Conservation (phyloP, 805 yeast genomes). For the Lipomyces starkeyi region DNA sequence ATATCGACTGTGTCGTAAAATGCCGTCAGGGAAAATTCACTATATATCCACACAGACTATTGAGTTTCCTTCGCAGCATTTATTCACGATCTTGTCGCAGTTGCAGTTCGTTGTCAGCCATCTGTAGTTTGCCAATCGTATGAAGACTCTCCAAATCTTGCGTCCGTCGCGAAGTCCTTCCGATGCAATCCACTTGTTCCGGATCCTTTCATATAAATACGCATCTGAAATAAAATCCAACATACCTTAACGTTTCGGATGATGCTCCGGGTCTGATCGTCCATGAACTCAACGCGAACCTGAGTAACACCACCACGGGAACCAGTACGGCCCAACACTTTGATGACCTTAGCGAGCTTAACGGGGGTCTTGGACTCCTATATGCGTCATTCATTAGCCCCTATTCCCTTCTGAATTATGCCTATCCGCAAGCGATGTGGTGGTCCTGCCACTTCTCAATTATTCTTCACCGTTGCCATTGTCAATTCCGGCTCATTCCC, state of each 20-base stretch:
- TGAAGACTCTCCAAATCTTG: background rate
- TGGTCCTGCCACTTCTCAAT: background rate
- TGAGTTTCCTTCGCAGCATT: too few relatives aligned
- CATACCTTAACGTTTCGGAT: constrained; percentile 83
- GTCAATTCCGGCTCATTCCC: background rate
- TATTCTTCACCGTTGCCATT: background rate
- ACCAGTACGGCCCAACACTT: constrained; percentile 99
- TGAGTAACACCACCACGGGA: constrained; percentile 98
- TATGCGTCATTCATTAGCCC: background rate
- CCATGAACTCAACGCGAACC: constrained; percentile 96
- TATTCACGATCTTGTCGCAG: too few relatives aligned
- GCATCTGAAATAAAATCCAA: background rate
- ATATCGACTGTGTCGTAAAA: too few relatives aligned
- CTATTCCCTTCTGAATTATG: background rate
- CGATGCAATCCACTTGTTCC: background rate
- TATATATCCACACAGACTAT: too few relatives aligned
- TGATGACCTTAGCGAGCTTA: constrained; percentile 98
- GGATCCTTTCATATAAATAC: background rate
- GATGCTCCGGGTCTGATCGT: constrained; percentile 92
- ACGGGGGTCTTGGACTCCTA: constrained; percentile 69
- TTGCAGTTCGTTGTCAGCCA: too few relatives aligned
- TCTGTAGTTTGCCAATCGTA: background rate
- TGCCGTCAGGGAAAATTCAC: too few relatives aligned
- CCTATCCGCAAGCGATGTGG: background rate
- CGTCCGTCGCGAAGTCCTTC: background rate